Base-by-base conservation (phyloP, 768 basidiomycete species). In the Termitomyces sp. region DNA sequence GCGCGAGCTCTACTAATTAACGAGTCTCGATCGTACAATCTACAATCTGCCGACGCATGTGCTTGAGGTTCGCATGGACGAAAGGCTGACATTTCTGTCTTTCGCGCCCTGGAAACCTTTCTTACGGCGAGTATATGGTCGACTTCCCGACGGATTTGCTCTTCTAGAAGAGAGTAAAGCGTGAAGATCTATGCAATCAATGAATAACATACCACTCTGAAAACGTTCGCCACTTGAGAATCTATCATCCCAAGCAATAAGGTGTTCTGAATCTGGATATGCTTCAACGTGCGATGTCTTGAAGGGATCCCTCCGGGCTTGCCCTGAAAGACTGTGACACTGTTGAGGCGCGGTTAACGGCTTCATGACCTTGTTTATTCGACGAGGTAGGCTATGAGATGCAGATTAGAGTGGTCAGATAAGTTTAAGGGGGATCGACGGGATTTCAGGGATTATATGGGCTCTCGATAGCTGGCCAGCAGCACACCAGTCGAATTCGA, bases 71-170 rank as follows among this genome's bases (percentile, higher is more conserved):
- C 55, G 20, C 39, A 12, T 44, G 42, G 3, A 44, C 28, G 12
- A 16, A 16, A 54, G 2, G 52, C 36, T 39, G 22, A 24, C 48
- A 35, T 35, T 50, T 55, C 8, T 44, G 59, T 42, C 24, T 63
- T 66, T 32, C 56, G 52, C 9, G 56, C 57, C 18, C 54, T 58
- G 5, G 57, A 54, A 11, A 57, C 57, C 35, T 52, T 58, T 59
- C 63, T 59, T 7, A 58, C 45, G 3, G 33, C 38, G 13, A 63
- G 52, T 12, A 60, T 59, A 39, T 44, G 59, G 8, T 63, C 20
- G 3, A 66, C 56, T 56, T 66, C 65, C 16, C 53, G 53, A 24
- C 40, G 53, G 32, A 66, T 63, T 32, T 52, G 39, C 51, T 58
- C 57, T 36, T 63, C 57, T 61, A 24, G 4, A 8, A n/a, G 38